Conservation (phyloP, 495 filamentous ascomycete genomes). For the Penicillium roqueforti region DNA sequence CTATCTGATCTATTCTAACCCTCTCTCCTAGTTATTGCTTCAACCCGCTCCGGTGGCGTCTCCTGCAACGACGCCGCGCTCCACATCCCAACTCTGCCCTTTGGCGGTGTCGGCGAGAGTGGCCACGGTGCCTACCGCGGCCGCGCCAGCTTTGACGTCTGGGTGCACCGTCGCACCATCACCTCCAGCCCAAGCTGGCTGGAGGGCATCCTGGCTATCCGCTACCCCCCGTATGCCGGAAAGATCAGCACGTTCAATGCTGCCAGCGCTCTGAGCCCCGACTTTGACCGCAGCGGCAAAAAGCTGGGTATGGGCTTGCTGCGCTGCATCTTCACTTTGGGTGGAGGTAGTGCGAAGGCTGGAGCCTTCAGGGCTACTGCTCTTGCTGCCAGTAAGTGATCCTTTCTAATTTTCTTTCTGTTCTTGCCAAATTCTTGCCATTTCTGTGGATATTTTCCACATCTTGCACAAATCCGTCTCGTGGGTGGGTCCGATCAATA, state of each 20-base stretch:
- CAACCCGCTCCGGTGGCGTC: slow-evolving; percentile 71
- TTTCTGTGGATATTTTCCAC: slow-evolving; percentile 2
- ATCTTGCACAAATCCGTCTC: slow-evolving; percentile 7
- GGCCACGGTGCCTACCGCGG: slow-evolving; percentile 84
- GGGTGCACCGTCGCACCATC: slow-evolving; percentile 72
- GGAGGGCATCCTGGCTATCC: slow-evolving; percentile 65
- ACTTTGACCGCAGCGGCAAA: slow-evolving; percentile 78
- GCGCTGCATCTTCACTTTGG: slow-evolving; percentile 43
- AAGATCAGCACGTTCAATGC: slow-evolving; percentile 56
- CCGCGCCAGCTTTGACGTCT: slow-evolving; percentile 76
- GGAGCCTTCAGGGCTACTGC: slow-evolving; percentile 39
- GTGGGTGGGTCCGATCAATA: neutral
- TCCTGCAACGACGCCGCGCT: slow-evolving; percentile 78
- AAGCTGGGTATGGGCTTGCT: slow-evolving; percentile 48
- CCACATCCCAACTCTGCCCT: slow-evolving; percentile 77
- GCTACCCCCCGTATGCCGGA: slow-evolving; percentile 75
- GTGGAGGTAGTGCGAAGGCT: slow-evolving; percentile 39
- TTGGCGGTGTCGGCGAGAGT: slow-evolving; percentile 86
- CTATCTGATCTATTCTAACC: slow-evolving; percentile 5
- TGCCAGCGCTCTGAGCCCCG: slow-evolving; percentile 57
- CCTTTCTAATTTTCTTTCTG: slow-evolving; percentile 5
- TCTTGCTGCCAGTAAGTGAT: slow-evolving; percentile 46
- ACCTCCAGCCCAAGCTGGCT: slow-evolving; percentile 77
- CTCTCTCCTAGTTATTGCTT: slow-evolving; percentile 47
- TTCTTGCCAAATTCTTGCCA: slow-evolving; percentile 4